A percentile compares a stretch with the other conserved stretches of the same genome.
These are phyloP conservation scores for Phytopythium vexans DNA, from an alignment of 352 stramenopile genomes.

Conservation along the genomic window DNA sequence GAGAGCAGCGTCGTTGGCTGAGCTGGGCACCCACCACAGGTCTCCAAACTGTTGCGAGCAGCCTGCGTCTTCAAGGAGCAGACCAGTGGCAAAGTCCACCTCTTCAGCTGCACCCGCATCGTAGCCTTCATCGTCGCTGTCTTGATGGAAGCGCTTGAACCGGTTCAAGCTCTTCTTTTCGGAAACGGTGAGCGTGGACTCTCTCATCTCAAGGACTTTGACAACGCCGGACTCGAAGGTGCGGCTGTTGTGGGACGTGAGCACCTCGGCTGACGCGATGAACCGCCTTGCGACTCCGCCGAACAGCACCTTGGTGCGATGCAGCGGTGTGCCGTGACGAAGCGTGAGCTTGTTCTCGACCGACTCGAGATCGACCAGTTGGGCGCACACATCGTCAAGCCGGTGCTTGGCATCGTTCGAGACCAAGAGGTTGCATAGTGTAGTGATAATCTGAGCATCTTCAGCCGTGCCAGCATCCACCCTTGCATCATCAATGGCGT, in stretches of 20 bases:
- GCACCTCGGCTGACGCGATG: background rate
- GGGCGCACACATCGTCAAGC: background rate
- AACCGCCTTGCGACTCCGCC: background rate
- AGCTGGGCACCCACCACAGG: slow-evolving; percentile 3
- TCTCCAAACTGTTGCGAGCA: background rate
- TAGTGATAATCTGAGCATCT: no score
- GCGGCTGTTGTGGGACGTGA: background rate
- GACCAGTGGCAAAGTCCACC: background rate
- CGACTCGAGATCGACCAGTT: background rate
- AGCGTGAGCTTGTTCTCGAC: slow-evolving; percentile 2
- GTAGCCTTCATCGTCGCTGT: background rate
- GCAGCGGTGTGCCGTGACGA: background rate
- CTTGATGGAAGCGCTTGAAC: background rate
- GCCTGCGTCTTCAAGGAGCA: background rate
- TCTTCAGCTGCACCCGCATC: background rate
- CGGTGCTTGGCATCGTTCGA: background rate
- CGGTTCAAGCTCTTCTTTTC: background rate
- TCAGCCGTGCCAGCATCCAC: no score
- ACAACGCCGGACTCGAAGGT: slow-evolving; percentile 1
- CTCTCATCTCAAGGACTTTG: background rate
- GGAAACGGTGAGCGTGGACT: background rate
- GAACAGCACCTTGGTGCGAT: background rate
- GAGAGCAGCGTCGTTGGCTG: background rate
- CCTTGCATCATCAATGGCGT: no score
- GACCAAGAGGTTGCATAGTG: background rate